Percentiles rank a stretch among this genome's conserved stretches.
phyloP scores from a whole-genome alignment of 441 rosid genomes.

The Gossypium davidsonii region DNA sequence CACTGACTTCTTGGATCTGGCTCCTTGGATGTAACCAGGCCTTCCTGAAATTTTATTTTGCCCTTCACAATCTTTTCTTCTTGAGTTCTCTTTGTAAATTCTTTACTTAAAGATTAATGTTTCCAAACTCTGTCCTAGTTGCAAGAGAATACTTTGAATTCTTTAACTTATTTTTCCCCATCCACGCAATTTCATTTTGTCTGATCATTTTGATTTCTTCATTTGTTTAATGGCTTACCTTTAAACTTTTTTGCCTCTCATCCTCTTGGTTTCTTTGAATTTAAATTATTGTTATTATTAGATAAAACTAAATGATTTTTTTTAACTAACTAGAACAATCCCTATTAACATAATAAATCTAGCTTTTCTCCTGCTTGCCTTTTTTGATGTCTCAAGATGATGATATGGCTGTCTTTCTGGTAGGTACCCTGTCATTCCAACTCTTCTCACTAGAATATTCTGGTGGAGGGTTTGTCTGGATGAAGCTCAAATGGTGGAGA shows the following conservation, averaged over 20 bases:
- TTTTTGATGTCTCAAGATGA: conserved; percentile 10
- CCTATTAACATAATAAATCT: not conserved
- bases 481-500: conserved; percentile 99
- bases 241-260: not conserved
- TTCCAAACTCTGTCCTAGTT: not conserved
- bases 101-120: not conserved
- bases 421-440: conserved; percentile 95
- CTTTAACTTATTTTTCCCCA: not conserved
- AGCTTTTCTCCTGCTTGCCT: not conserved
- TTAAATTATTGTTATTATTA: not conserved
- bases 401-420: conserved; percentile 17
- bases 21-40: not conserved
- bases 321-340: not conserved
- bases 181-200: not conserved
- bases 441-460: conserved; percentile 79
- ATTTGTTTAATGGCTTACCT: not conserved
- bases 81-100: not conserved
- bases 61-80: not conserved
- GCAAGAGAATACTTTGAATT: not conserved
- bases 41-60: not conserved
- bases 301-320: not conserved
- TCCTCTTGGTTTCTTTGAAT: not conserved
- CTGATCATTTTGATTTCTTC: not conserved
- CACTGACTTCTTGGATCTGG: not conserved
- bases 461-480: conserved; percentile 99